A percentile compares a stretch with the other conserved stretches of the same genome.
These are phyloP conservation scores for Schizonepeta tenuifolia DNA, from an alignment of 257 asterid species.

Conservation along the genomic window DNA sequence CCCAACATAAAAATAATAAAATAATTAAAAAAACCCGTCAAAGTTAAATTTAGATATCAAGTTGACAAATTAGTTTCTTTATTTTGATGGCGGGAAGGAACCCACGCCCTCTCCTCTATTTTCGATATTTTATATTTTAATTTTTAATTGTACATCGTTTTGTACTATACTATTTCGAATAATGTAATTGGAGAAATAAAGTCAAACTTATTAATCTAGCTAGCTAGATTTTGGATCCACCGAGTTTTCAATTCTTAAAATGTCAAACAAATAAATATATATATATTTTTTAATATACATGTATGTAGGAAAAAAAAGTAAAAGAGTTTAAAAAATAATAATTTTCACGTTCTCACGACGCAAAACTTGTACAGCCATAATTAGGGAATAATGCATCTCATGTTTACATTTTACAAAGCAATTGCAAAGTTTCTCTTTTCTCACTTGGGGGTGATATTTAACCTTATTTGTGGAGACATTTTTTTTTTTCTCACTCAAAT, in stretches of 20 bases:
- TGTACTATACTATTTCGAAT: neutral
- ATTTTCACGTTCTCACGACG: neutral
- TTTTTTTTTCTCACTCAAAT: constrained; percentile 2
- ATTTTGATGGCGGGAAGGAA: neutral
- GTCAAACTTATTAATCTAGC: neutral
- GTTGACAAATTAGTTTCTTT: no score
- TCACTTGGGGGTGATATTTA: neutral
- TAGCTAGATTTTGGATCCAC: neutral
- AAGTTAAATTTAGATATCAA: no score
- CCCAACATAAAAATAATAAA: no score
- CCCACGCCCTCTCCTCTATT: neutral
- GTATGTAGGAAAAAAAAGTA: neutral
- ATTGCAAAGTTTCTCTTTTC: neutral
- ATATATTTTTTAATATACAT: neutral
- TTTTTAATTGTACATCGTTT: neutral
- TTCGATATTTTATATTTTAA: neutral
- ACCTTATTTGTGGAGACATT: constrained; percentile 32
- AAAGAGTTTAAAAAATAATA: neutral
- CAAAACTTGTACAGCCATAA: neutral
- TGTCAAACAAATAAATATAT: neutral
- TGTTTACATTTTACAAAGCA: neutral
- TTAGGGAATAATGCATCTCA: neutral
- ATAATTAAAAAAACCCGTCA: no score
- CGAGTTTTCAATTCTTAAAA: neutral
- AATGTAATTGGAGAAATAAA: neutral